Conservation (phyloP, 148 eudicot species). For the Chenopodium album region DNA sequence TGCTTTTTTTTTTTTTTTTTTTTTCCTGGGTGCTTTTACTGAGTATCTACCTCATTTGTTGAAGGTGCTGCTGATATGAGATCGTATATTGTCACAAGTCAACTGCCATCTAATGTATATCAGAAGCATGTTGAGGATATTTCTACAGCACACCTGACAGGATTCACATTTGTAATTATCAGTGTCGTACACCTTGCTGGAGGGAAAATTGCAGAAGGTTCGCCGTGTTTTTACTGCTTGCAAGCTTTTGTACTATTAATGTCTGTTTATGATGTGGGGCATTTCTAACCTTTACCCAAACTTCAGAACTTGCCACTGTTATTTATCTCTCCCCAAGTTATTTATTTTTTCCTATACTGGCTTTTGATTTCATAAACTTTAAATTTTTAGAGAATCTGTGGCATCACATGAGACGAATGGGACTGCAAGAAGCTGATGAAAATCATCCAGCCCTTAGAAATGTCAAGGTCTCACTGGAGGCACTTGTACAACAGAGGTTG, state of each 20-base stretch:
- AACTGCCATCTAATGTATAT: constrained; percentile 66
- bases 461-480: constrained; percentile 66
- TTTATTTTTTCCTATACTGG: neutral
- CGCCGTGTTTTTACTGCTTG: constrained; percentile 11
- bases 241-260: neutral
- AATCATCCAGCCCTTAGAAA: constrained; percentile 66
- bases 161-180: constrained; percentile 66
- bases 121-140: constrained; percentile 71
- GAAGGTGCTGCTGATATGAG: constrained; percentile 67
- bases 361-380: neutral
- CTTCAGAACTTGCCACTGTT: neutral
- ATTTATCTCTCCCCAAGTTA: neutral
- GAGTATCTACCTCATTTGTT: constrained; percentile 13
- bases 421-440: constrained; percentile 74
- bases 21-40: neutral
- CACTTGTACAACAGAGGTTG: constrained; percentile 88
- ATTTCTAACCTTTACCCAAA: neutral
- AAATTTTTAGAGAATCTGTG: constrained; percentile 61
- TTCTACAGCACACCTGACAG: constrained; percentile 58
- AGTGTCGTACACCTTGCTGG: constrained; percentile 79
- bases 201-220: constrained; percentile 86
- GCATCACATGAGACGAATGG: constrained; percentile 88
- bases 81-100: constrained; percentile 72
- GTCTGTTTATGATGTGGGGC: neutral
- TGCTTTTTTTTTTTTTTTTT: neutral